phyloP scores from a whole-genome alignment of 2,329 filamentous ascomycete species.

The Zymoseptoria tritici region DNA sequence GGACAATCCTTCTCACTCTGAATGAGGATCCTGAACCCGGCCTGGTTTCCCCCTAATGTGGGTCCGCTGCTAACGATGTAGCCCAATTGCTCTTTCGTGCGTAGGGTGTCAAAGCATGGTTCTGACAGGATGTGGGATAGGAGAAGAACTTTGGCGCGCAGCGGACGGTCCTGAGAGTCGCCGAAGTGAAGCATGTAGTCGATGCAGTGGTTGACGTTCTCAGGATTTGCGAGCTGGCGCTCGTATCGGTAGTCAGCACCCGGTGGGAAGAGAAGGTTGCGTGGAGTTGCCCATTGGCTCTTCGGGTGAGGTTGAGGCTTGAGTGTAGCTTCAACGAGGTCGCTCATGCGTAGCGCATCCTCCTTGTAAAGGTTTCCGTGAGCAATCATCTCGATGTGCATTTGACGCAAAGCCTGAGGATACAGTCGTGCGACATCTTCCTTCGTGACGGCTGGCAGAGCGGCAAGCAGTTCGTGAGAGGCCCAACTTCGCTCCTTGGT shows the following conservation, averaged over 20 bases:
- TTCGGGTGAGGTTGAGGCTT: slow-evolving; percentile 66
- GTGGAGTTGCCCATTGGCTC: slow-evolving; percentile 70
- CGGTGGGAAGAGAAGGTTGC: slow-evolving; percentile 68
- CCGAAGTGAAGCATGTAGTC: slow-evolving; percentile 42
- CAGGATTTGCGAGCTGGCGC: slow-evolving; percentile 72
- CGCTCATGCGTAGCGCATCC: slow-evolving; percentile 77
- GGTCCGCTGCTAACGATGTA: slow-evolving; percentile 89
- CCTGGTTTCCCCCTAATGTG: slow-evolving; percentile 64
- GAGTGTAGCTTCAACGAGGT: slow-evolving; percentile 71
- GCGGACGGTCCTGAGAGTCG: slow-evolving; percentile 49
- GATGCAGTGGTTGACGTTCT: slow-evolving; percentile 62
- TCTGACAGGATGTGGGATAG: slow-evolving; percentile 88
- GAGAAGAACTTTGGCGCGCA: slow-evolving; percentile 70
- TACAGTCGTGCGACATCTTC: slow-evolving; percentile 71
- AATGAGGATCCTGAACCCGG: slow-evolving; percentile 78
- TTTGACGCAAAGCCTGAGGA: slow-evolving; percentile 70
- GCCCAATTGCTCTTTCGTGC: slow-evolving; percentile 94
- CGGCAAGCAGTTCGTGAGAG: slow-evolving; percentile 70
- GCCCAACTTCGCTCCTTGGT: slow-evolving; percentile 69
- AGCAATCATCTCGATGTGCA: slow-evolving; percentile 79
- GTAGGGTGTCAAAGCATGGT: slow-evolving; percentile 85
- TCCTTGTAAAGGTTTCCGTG: slow-evolving; percentile 94
- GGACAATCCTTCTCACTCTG: slow-evolving; percentile 82
- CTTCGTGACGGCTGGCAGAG: slow-evolving; percentile 65
- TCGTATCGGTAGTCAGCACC: slow-evolving; percentile 80